Base-by-base conservation (phyloP, 2,329 filamentous ascomycete species). In the Alternaria ventricosa region DNA sequence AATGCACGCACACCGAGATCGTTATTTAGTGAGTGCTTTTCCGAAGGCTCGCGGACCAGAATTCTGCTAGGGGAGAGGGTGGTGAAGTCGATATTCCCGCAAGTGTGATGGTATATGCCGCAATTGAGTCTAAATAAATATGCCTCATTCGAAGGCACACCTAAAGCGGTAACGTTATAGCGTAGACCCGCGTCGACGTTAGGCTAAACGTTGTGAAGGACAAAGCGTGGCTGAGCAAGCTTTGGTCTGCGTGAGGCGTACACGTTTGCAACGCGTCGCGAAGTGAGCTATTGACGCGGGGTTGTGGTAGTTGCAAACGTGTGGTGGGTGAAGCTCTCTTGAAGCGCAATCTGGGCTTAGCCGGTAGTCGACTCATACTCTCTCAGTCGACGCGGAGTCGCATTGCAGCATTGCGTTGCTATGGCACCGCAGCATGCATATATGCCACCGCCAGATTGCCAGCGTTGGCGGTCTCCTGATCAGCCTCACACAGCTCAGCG, bases 401-500 rank as follows among this genome's bases (percentile, higher is more conserved):
- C 60, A 67, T 61, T 6, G 63, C 57, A 63, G 57, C 55, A 64
- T 69, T 46, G 68, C 59, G 57, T 64, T 57, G 61, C 46, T 55
- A 65, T 61, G 57, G 54, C 53, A 59, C 63, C 55, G 56, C 61
- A 66, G 51, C 41, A 57, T 53, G 55, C 57, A 62, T 54, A 50
- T 51, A 55, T 33, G 61, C 33, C 57, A 49, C 57, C 50, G 60
- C 55, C 30, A 41, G 43, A 15, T 11, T 30, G 11, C 45, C 28
- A 63, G 58, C 41, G 30, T 47, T 55, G 41, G 63, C 63, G 28
- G 55, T 47, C 36, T 57, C 28, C 22, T 49, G 53, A 46, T 41
- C 58, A 67, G 61, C 62, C 63, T 70, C 59, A 66, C 58, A 66
- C 65, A 66, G 54, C 56, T 15, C 64, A 64, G 71, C 71, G 71